Evolutionary conservation across 495 filamentous ascomycete genomes (phyloP), one percentile per base, ranked within the genome.

Genomic region (Entonaema liquescens): DNA sequence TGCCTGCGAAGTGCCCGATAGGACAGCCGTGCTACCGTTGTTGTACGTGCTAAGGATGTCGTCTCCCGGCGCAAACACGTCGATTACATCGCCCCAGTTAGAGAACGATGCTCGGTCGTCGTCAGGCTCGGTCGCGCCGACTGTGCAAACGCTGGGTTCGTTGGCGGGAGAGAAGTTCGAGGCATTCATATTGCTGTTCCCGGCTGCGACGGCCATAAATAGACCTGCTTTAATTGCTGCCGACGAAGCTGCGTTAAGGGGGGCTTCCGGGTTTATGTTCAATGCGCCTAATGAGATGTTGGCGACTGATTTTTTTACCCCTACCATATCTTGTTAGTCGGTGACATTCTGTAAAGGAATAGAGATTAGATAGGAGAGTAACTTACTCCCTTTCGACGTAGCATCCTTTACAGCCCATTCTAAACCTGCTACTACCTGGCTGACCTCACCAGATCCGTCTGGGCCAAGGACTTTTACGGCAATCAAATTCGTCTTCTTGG

Each of bases 1-100:
- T 2, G 86, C 80, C 83, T 84, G 83, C 26, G 83, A 86, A 0
- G 86, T 88, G 62, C 86, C 86, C 31, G 77, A 82, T n/a, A 84
- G 64, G 8, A 81, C 70, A 3, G 70, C 78, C 28, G 79, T 81
- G 26, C 79, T 82, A 9, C 54, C 65, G 40, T 83, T 79, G 7
- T 65, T 73, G 28, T 59, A 68, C 0, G 75, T 78, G 17, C 75
- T 78, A 56, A 80, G 76, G 26, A 84, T 72, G 67, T 74, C 58
- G 13, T 80, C 79, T 42, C 80, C 80, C 0, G 81, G 80, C 4
- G 80, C 79, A 40, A 80, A 82, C 8, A 83, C 61, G 68, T 89
- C 85, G 31, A 89, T 76, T 17, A 79, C 65, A 13, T 75, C 49
- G 5, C 86, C 86, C 58, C 78, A 88, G 80, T 89, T 89, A 49